These are phyloP conservation scores for Suillus ampliporus DNA, from an alignment of 768 basidiomycete species.

Conservation along the genomic window DNA sequence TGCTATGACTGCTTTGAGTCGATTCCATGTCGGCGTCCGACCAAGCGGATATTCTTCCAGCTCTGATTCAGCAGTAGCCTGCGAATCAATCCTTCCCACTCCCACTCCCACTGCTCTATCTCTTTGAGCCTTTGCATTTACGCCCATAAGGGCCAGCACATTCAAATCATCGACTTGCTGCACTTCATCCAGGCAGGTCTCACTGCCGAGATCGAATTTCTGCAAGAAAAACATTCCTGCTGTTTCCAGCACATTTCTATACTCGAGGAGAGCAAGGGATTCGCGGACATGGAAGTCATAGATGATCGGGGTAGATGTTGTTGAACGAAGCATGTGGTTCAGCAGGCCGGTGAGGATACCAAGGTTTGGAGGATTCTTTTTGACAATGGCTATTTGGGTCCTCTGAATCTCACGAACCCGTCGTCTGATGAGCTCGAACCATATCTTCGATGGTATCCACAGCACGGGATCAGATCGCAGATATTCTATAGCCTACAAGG, in stretches of 20 bases:
- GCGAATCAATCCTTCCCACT: no score
- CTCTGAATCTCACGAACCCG: slow-evolving; percentile 4
- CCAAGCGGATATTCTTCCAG: slow-evolving; percentile 1
- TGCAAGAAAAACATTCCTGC: slow-evolving; percentile 18
- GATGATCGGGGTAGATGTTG: no score
- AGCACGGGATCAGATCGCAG: slow-evolving; percentile 13
- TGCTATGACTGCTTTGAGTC: slow-evolving; percentile 8
- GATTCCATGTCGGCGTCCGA: slow-evolving; percentile 7
- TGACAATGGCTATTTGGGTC: slow-evolving; percentile 9
- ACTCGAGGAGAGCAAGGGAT: no score
- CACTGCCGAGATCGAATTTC: slow-evolving; percentile 1
- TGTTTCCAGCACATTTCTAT: no score
- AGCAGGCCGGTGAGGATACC: no score
- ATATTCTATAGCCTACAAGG: slow-evolving; percentile 4
- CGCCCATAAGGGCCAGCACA: neutral
- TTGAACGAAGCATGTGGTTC: no score
- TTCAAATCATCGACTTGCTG: slow-evolving; percentile 11
- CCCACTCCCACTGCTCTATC: no score
- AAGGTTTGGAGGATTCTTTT: no score
- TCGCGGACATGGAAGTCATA: no score
- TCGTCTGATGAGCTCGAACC: slow-evolving; percentile 14
- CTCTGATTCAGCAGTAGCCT: no score
- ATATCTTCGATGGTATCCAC: slow-evolving; percentile 13
- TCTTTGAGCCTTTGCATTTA: no score
- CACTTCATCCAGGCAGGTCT: neutral